Evolutionary conservation across 2,329 filamentous ascomycete species (phyloP).

Genomic region (Sclerotiophoma versabilis): DNA sequence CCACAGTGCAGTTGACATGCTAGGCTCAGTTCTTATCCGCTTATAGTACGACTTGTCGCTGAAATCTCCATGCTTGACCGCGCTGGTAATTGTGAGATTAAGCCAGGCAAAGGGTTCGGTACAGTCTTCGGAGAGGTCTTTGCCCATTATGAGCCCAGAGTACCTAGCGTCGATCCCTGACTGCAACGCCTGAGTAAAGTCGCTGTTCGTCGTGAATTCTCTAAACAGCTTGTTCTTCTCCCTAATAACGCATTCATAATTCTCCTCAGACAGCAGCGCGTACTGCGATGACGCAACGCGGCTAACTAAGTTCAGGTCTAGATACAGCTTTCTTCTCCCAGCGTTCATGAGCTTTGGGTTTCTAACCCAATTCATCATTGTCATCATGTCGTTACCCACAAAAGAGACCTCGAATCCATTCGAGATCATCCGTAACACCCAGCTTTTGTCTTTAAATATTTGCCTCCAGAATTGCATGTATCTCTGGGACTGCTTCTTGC

Average conservation of each 20-base stretch:
- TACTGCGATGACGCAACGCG: background rate
- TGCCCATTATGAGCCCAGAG: background rate
- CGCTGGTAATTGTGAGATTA: background rate
- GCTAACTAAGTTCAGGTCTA: background rate
- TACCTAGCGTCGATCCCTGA: background rate
- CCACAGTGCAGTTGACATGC: background rate
- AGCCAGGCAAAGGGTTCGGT: background rate
- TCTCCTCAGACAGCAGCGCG: background rate
- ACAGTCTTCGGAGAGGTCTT: background rate
- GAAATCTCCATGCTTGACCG: background rate
- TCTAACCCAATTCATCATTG: background rate
- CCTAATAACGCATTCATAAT: background rate
- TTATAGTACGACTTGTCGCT: background rate
- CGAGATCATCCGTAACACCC: background rate
- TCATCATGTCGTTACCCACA: background rate
- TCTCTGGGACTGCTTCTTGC: background rate
- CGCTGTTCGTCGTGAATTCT: background rate
- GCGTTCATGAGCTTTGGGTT: background rate
- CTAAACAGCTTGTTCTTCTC: constrained; percentile 5
- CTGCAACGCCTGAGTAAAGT: background rate
- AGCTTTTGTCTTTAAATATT: background rate
- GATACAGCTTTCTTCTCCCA: background rate
- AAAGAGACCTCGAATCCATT: background rate
- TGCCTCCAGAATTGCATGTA: constrained; percentile 1
- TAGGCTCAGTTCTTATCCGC: background rate